Base-by-base conservation (phyloP, 2,329 filamentous ascomycete species). In the Mollisiaceae sp. region DNA sequence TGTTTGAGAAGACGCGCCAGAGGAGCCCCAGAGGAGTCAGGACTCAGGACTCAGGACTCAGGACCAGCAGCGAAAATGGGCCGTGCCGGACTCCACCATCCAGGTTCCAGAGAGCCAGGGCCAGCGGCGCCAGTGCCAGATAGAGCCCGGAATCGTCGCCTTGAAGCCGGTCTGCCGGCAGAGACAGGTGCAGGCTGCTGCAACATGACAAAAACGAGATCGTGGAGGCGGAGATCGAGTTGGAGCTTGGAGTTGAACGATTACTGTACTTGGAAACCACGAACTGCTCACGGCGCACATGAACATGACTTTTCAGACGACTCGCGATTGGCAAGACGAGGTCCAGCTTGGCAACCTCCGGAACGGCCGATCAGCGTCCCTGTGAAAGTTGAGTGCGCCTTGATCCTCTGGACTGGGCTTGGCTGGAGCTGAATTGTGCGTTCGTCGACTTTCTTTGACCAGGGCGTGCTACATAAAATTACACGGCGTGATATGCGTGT, bases 381-480 rank as follows among this genome's bases (percentile, higher is more conserved):
- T 47, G 14, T 14, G 47, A 52, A 11, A 27, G 47, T 47, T 18
- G 47, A 27, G 20, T 52, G 24, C 22, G 47, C 47, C 47, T 32
- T 47, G 43, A n/a, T 12, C n/a, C 43, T n/a, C 43, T 47, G 8
- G n/a, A 45, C 4, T 3, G 22, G 47, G 47, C 24, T 52, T 52
- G 47, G 43, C 43, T 18, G 11, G 22, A 52, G 47, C 50, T 54
- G 50, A 32, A 54, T 54, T 35, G 50, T 54, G 50, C 20, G 1
- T 52, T 32, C 8, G 18, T 27, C 20, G 27, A 20, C 24, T 35
- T 54, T 6, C 27, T 54, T 18, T 12, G 50, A 54, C 50, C 52
- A 62, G 47, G 38, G 15, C 45, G 11, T 55, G 59, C 35, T 55
- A 64, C 27, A 59, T 59, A 36, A 65, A 62, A 35, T 62, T 65